Conservation (phyloP, 805 yeast genomes). For the Candida ficus region DNA sequence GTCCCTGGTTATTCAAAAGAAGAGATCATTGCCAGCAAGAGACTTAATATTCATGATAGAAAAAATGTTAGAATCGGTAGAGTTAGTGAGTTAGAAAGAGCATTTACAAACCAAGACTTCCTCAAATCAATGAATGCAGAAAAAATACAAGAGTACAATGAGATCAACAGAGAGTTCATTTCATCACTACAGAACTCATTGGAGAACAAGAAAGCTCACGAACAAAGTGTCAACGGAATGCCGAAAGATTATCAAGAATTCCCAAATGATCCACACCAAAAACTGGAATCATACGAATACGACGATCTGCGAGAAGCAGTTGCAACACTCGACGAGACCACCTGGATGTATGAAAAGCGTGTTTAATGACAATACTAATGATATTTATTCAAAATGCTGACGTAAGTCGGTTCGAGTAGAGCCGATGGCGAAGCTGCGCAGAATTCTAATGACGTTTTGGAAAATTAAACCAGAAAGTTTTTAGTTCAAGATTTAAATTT, state of each 20-base stretch:
- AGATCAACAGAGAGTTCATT: slow-evolving; percentile 15
- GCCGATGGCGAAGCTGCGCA: no score
- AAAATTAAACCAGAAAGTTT: background rate
- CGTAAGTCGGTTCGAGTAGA: no score
- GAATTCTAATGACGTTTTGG: no score
- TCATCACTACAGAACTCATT: background rate
- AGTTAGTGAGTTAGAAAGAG: slow-evolving; percentile 20
- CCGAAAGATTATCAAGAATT: background rate
- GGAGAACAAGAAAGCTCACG: background rate
- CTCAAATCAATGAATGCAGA: slow-evolving; percentile 12
- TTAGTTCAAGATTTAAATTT: no score
- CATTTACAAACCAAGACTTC: slow-evolving; percentile 15
- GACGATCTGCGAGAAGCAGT: slow-evolving; percentile 8
- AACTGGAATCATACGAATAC: background rate
- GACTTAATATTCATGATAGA: slow-evolving; percentile 19
- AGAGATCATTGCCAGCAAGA: slow-evolving; percentile 22
- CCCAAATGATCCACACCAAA: background rate
- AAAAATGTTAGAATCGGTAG: slow-evolving; percentile 21
- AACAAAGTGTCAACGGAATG: background rate
- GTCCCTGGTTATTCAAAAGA: slow-evolving; percentile 25
- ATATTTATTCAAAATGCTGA: background rate
- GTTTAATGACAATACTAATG: background rate
- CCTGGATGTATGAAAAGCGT: slow-evolving; percentile 7
- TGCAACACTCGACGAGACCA: background rate
- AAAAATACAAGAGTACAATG: slow-evolving; percentile 16